Base-by-base conservation (phyloP, 2,329 filamentous ascomycete genomes). In the Orbilia oligospora region DNA sequence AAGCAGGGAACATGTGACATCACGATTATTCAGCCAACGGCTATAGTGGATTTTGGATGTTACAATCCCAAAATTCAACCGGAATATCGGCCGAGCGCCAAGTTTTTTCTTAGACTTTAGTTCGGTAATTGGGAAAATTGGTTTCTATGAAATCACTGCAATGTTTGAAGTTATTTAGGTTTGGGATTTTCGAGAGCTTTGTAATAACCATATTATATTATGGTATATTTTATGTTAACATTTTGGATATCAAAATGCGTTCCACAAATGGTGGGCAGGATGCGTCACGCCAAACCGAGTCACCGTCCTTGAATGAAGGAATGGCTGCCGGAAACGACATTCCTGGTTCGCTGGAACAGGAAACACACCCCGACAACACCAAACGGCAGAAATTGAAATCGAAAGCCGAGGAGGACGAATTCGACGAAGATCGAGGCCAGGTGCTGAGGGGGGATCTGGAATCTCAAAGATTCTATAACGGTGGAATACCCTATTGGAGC, bases 401-500 rank as follows among this genome's bases (percentile, higher is more conserved):
- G 16, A 69, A 48, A 30, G 38, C 66, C 53, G 53, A 61, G 53
- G 51, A 20, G 48, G 27, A 36, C n/a, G 53, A 56, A 56, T 36
- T 56, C 27, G 30, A 56, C 38, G 36, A 36, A 38, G 8, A 38
- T 24, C 49, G 36, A 56, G 30, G 33, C 12, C 38, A 24, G 30
- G 30, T 56, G 4, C 16, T 56, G 2, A 38, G 55, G 3, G 44
- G 46, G 10, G 61, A 73, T 24, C 24, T 53, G 38, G 71, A 75
- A 30, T 75, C 63, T 18, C 63, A 75, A 30, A 18, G 44, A 33
- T 30, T 27, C 22, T 2, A 30, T 2, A 30, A 48, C 12, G 53
- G 68, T n/a, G 51, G 27, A 20, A 75, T 75, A 10, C 14, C 71
- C 6, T 75, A 89, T 83, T 88, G 87, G 83, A 84, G 85, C 63